A percentile compares a stretch with the other conserved stretches of the same genome.
Evolutionary conservation across 2,329 filamentous ascomycete genomes (phyloP).

Genomic region (Plenodomus tracheiphilus): DNA sequence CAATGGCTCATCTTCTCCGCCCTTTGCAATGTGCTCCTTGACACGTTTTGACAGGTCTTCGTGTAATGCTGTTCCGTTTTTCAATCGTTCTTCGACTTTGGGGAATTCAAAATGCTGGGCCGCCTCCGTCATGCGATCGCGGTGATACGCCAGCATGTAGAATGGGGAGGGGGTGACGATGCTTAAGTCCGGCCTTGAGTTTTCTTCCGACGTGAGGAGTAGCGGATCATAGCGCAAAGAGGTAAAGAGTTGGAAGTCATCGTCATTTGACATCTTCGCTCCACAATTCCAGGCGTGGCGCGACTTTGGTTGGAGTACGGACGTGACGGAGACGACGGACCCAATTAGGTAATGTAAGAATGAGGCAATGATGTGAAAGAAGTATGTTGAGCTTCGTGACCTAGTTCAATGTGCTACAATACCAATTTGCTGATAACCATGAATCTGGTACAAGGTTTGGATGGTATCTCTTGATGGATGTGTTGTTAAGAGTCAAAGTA

Average conservation of each 20-base stretch:
- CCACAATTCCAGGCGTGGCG: too few relatives aligned
- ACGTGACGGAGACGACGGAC: too few relatives aligned
- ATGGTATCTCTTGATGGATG: too few relatives aligned
- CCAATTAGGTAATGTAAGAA: too few relatives aligned
- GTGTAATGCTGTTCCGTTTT: slow-evolving; percentile 40
- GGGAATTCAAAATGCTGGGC: slow-evolving; percentile 56
- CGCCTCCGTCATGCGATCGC: slow-evolving; percentile 72
- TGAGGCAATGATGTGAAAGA: too few relatives aligned
- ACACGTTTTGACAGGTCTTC: slow-evolving; percentile 39
- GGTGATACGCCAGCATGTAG: slow-evolving; percentile 80
- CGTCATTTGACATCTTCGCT: slow-evolving; percentile 20
- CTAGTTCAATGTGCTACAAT: too few relatives aligned
- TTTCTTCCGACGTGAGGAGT: slow-evolving; percentile 39
- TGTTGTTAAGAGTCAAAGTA: background rate
- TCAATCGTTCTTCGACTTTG: slow-evolving; percentile 35
- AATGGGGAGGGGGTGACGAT: slow-evolving; percentile 61
- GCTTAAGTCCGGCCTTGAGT: slow-evolving; percentile 55
- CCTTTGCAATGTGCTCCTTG: slow-evolving; percentile 25
- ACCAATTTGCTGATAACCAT: too few relatives aligned
- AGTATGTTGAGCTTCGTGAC: too few relatives aligned
- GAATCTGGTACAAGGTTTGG: too few relatives aligned
- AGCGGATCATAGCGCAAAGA: slow-evolving; percentile 46
- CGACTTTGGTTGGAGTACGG: too few relatives aligned
- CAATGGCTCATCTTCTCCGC: slow-evolving; percentile 27
- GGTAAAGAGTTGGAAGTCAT: slow-evolving; percentile 44